Evolutionary conservation across 1,139 yeast genomes (phyloP).

Genomic region (Taphrina confusa): DNA sequence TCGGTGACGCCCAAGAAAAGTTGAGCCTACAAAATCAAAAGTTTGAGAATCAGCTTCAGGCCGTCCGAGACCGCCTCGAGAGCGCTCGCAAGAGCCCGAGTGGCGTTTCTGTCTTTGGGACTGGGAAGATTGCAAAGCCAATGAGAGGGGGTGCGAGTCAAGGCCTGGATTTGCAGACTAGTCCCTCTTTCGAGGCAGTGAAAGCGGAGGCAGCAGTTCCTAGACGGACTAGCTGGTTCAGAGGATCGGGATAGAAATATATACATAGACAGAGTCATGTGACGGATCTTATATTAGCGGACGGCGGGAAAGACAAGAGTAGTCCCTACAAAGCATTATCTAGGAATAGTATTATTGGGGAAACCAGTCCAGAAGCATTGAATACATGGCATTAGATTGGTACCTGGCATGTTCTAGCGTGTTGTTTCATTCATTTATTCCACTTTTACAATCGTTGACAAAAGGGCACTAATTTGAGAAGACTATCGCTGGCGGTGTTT

Average conservation of each 20-base stretch:
- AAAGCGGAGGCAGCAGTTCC: neutral
- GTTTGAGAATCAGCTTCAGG: constrained; percentile 56
- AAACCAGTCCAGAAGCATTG: too few relatives aligned
- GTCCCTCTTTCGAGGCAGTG: constrained; percentile 11
- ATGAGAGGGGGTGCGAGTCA: constrained; percentile 56
- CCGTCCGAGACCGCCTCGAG: constrained; percentile 51
- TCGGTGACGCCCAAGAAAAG: constrained; percentile 56
- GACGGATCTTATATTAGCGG: too few relatives aligned
- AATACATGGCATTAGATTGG: too few relatives aligned
- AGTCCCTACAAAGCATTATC: too few relatives aligned
- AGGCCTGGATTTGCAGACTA: neutral
- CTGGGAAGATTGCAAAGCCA: constrained; percentile 62
- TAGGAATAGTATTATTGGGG: too few relatives aligned
- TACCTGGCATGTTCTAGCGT: too few relatives aligned
- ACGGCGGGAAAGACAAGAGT: too few relatives aligned
- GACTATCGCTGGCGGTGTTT: too few relatives aligned
- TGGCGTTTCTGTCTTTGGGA: constrained; percentile 16
- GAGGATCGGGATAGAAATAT: neutral
- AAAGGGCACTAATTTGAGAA: too few relatives aligned
- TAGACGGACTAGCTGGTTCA: constrained; percentile 18
- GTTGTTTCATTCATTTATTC: too few relatives aligned
- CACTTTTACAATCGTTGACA: too few relatives aligned
- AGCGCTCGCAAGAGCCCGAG: constrained; percentile 37
- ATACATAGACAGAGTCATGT: too few relatives aligned
- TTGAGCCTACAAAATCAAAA: constrained; percentile 56